A percentile compares a stretch with the other conserved stretches of the same genome.
phyloP scores from a whole-genome alignment of 192 early-diverging fungal species.

The Coemansia sp. region DNA sequence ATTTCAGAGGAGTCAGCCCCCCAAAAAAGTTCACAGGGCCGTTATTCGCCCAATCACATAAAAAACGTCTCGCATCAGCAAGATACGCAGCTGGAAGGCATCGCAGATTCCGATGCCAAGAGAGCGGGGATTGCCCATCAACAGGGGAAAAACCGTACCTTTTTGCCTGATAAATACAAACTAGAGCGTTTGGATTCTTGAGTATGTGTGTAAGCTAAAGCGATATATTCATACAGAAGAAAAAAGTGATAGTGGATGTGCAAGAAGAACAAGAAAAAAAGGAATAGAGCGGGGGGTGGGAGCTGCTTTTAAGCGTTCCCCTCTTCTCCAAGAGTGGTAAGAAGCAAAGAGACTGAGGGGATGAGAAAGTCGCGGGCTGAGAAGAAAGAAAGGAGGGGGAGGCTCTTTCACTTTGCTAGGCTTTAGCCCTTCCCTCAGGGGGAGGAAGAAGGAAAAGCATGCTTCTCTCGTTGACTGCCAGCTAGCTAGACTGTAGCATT shows the following conservation, averaged over 20 bases:
- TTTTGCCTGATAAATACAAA: background rate
- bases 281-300: background rate
- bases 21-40: background rate
- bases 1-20: background rate
- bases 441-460: background rate
- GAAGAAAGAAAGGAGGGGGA: constrained; percentile 3
- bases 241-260: background rate
- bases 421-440: background rate
- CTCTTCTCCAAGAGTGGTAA: background rate
- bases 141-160: background rate
- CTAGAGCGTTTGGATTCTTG: background rate
- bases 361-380: background rate
- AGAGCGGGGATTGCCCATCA: background rate
- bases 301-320: constrained; percentile 15
- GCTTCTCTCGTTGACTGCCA: background rate
- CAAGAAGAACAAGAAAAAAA: background rate
- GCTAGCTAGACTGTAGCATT: constrained; percentile 7
- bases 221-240: constrained; percentile 9
- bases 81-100: background rate
- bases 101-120: background rate
- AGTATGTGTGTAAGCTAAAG: background rate
- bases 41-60: background rate
- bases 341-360: background rate
- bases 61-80: background rate
- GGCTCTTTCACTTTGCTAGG: background rate